These are phyloP conservation scores for Cladosporium sp. DNA, from an alignment of 2,329 filamentous ascomycete genomes.

Conservation along the genomic window DNA sequence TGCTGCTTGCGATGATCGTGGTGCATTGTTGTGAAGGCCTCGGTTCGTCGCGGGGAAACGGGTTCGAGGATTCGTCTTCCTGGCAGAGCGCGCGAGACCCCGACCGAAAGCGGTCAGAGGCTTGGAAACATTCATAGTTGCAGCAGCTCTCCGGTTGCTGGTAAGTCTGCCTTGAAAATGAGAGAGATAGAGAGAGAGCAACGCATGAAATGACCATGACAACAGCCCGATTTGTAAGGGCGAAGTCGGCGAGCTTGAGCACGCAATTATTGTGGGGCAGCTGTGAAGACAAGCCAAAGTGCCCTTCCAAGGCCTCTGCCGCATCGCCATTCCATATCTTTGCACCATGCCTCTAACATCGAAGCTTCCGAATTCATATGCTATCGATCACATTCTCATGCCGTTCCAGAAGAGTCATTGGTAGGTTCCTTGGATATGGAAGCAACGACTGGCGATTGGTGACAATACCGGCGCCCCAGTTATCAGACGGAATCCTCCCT, in stretches of 20 bases:
- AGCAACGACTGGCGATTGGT: too few relatives aligned
- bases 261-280: background rate
- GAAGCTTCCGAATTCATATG: too few relatives aligned
- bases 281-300: background rate
- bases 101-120: conserved; percentile 6
- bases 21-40: conserved; percentile 12
- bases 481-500: too few relatives aligned
- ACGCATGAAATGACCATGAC: background rate
- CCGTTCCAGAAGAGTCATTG: too few relatives aligned
- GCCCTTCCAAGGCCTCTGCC: too few relatives aligned
- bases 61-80: conserved; percentile 19
- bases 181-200: background rate
- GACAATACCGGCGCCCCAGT: too few relatives aligned
- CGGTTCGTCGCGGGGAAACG: conserved; percentile 12
- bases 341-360: too few relatives aligned
- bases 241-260: background rate
- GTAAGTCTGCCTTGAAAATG: background rate
- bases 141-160: background rate
- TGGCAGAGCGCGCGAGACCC: conserved; percentile 11
- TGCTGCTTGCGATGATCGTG: conserved; percentile 20
- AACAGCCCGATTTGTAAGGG: background rate
- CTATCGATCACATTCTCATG: too few relatives aligned
- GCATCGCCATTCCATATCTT: too few relatives aligned
- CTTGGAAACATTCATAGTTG: conserved; percentile 10
- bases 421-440: too few relatives aligned